phyloP scores from a whole-genome alignment of 495 filamentous ascomycete species.

The Neurospora sp. region DNA sequence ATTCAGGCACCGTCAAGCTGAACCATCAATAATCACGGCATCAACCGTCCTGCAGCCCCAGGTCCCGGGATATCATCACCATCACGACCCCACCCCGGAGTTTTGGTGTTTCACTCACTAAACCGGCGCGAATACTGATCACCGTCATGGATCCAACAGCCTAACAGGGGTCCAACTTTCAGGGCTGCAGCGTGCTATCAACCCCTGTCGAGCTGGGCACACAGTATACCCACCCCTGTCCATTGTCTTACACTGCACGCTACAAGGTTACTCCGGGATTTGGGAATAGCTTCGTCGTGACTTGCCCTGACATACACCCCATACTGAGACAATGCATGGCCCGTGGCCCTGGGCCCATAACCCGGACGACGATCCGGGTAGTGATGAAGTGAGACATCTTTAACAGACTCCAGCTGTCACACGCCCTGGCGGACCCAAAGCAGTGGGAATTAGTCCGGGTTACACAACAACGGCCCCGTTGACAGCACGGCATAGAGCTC shows the following conservation, averaged over 20 bases:
- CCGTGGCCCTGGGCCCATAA: not conserved
- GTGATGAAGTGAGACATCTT: not conserved
- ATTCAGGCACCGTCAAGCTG: not conserved
- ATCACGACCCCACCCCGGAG: not conserved
- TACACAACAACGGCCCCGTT: not conserved
- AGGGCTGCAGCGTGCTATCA: not conserved
- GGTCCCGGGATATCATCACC: not conserved
- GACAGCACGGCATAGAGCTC: not conserved
- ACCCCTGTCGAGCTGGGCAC: not conserved
- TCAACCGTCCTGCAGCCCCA: not conserved
- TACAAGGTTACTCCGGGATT: not conserved
- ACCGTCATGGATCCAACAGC: not conserved
- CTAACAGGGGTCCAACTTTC: not conserved
- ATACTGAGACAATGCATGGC: not conserved
- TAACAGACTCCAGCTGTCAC: not conserved
- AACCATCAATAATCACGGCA: not conserved
- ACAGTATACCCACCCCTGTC: not conserved
- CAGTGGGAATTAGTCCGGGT: not conserved
- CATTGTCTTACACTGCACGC: not conserved
- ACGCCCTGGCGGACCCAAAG: not conserved
- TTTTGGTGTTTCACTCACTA: not conserved
- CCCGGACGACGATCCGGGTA: not conserved
- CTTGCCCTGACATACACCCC: not conserved
- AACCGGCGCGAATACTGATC: not conserved
- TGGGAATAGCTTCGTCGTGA: not conserved